phyloP scores from a whole-genome alignment of 75 land plant species.

The Isoetes taiwanensis region DNA sequence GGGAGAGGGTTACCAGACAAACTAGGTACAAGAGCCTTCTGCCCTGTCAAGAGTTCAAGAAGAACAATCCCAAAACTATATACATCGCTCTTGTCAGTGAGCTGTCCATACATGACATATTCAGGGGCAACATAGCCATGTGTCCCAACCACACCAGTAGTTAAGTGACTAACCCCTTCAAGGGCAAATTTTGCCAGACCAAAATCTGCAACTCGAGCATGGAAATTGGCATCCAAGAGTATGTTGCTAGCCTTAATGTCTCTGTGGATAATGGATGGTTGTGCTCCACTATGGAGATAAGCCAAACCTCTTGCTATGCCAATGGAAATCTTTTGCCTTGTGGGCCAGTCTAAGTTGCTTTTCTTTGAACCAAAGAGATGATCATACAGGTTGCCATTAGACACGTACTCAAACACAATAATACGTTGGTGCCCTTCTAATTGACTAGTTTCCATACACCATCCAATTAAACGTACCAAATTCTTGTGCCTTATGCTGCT shows the following conservation, averaged over 20 bases:
- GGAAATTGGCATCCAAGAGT: slow-evolving; percentile 51
- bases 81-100: slow-evolving; percentile 84
- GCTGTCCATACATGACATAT: slow-evolving; percentile 72
- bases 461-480: slow-evolving; percentile 56
- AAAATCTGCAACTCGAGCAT: slow-evolving; percentile 68
- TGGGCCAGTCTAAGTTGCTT: slow-evolving; percentile 53
- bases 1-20: slow-evolving; percentile 19
- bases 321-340: slow-evolving; percentile 51
- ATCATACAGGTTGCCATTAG: slow-evolving; percentile 69
- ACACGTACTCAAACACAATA: slow-evolving; percentile 63
- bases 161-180: slow-evolving; percentile 64
- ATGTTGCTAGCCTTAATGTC: slow-evolving; percentile 90
- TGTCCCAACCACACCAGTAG: slow-evolving; percentile 77
- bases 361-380: slow-evolving; percentile 46
- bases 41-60: slow-evolving; percentile 72
- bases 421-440: slow-evolving; percentile 73
- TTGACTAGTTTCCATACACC: slow-evolving; percentile 47
- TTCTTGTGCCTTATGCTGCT: slow-evolving; percentile 66
- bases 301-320: slow-evolving; percentile 70
- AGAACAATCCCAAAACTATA: slow-evolving; percentile 77
- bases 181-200: slow-evolving; percentile 80
- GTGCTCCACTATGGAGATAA: slow-evolving; percentile 64
- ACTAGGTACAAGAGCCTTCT: slow-evolving; percentile 44
- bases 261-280: slow-evolving; percentile 68
- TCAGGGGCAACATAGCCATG: slow-evolving; percentile 88